Evolutionary conservation across 306 rosid genomes (phyloP).

Genomic region (Dalbergia oliveri): DNA sequence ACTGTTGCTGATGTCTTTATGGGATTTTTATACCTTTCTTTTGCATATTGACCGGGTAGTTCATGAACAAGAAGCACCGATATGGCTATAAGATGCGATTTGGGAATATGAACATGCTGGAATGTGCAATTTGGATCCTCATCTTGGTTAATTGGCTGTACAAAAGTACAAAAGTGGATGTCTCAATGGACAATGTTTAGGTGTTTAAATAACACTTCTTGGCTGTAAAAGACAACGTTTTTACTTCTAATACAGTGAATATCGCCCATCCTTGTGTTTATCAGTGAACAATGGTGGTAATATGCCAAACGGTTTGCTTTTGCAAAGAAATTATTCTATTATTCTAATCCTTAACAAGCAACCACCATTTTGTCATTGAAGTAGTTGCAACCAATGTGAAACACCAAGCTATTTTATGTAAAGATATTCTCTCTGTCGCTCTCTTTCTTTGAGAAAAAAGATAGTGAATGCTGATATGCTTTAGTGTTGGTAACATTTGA

Average conservation of each 20-base stretch:
- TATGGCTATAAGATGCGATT: too few relatives aligned
- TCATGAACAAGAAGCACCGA: background rate
- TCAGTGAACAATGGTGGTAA: background rate
- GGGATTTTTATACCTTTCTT: too few relatives aligned
- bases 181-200: too few relatives aligned
- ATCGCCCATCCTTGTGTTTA: too few relatives aligned
- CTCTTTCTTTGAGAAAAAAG: background rate
- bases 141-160: too few relatives aligned
- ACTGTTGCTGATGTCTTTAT: background rate
- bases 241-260: too few relatives aligned
- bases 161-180: too few relatives aligned
- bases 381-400: background rate
- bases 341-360: background rate
- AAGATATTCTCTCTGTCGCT: background rate
- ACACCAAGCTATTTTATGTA: background rate
- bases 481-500: background rate
- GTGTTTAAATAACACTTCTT: too few relatives aligned
- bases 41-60: background rate
- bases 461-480: background rate
- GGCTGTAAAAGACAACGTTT: too few relatives aligned
- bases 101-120: too few relatives aligned
- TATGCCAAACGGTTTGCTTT: background rate
- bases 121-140: too few relatives aligned
- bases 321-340: background rate
- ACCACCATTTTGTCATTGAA: background rate